phyloP scores from a whole-genome alignment of 1,284 basidiomycete genomes.

The Ustilago trichophora region DNA sequence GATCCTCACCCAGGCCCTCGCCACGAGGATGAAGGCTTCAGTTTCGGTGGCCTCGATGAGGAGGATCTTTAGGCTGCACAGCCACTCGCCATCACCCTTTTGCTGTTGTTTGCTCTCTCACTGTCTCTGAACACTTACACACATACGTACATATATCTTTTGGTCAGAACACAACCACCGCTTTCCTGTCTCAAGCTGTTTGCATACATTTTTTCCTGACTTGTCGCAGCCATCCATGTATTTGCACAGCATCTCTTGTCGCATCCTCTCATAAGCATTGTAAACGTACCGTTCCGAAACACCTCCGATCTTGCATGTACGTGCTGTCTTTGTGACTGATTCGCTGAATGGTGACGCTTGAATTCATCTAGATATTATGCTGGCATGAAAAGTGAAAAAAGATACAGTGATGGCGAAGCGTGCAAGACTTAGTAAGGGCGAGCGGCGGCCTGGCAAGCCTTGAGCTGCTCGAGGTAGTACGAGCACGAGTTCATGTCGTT shows the following conservation, averaged over 20 bases:
- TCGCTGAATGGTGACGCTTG: slow-evolving; percentile 24
- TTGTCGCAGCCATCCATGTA: background rate
- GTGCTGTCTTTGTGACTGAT: too few species aligned
- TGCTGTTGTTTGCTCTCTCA: background rate
- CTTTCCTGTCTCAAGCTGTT: background rate
- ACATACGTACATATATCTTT: background rate
- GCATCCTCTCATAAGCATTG: background rate
- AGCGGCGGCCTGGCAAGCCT: slow-evolving; percentile 66
- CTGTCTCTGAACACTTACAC: background rate
- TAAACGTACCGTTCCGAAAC: background rate
- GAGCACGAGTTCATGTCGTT: slow-evolving; percentile 71
- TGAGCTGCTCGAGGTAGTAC: slow-evolving; percentile 71
- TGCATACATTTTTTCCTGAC: background rate
- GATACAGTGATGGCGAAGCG: background rate
- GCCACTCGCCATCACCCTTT: background rate
- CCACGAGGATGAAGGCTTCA: slow-evolving; percentile 33
- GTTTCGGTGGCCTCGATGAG: slow-evolving; percentile 28
- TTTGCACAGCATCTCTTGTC: slow-evolving; percentile 3
- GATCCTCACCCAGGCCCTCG: slow-evolving; percentile 31
- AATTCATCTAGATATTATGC: slow-evolving; percentile 18
- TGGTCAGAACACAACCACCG: background rate
- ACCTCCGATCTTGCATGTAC: too few species aligned
- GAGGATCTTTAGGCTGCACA: slow-evolving; percentile 15
- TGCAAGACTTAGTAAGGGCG: slow-evolving; percentile 58
- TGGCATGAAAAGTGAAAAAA: background rate